A percentile compares a stretch with the other conserved stretches of the same genome.
Evolutionary conservation across 148 eudicot species (phyloP).

Genomic region (Cornus florida): DNA sequence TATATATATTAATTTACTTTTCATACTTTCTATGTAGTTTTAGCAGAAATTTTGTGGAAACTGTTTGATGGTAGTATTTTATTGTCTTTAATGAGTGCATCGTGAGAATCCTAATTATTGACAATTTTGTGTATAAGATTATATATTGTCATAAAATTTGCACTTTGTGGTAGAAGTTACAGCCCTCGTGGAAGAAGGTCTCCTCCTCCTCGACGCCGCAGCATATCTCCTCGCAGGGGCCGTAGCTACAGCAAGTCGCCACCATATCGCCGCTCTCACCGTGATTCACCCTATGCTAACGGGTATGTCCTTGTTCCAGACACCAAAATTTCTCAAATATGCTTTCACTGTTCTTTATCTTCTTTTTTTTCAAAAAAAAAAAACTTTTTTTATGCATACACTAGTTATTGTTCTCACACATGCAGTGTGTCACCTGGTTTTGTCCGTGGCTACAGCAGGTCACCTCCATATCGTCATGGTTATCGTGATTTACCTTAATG

Average conservation of each 20-base stretch:
- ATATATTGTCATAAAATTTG: not conserved
- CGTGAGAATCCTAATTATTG: too few species aligned
- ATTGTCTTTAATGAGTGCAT: too few species aligned
- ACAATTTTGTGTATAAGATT: not conserved
- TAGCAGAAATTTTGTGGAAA: too few species aligned
- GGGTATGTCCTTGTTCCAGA: slow-evolving; percentile 36
- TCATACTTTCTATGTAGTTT: too few species aligned
- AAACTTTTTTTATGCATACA: not conserved
- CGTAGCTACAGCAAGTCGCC: slow-evolving; percentile 79
- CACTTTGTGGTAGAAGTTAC: slow-evolving; percentile 43
- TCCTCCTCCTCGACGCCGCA: slow-evolving; percentile 52
- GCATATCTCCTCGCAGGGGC: slow-evolving; percentile 63
- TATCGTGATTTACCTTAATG: not conserved
- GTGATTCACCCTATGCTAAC: slow-evolving; percentile 59
- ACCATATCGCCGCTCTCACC: slow-evolving; percentile 57
- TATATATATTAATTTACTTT: too few species aligned
- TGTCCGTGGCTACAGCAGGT: not conserved
- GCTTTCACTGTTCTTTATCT: not conserved
- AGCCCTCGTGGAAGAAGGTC: slow-evolving; percentile 69
- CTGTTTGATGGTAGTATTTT: too few species aligned
- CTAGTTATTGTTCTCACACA: not conserved
- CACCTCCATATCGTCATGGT: not conserved
- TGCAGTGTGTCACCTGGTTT: not conserved
- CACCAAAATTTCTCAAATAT: too few species aligned
- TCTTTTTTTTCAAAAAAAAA: too few species aligned